Base-by-base conservation (phyloP, 2,329 filamentous ascomycete species). In the Trichoderma endophyticum region DNA sequence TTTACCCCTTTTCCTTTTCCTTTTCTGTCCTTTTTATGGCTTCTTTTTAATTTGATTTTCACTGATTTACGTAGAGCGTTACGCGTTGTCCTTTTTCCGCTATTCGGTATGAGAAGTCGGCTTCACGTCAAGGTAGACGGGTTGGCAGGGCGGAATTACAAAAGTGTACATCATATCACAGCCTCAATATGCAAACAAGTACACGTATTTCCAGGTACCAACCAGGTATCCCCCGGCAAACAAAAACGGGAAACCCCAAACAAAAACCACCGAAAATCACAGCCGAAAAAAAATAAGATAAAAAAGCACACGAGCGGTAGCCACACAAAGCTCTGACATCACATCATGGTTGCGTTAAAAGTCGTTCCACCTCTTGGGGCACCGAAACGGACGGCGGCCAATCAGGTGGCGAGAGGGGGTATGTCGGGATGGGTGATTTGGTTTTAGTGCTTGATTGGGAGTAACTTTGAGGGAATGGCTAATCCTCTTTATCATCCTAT, bases 281-380 rank as follows among this genome's bases (percentile, higher is more conserved):
- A 39, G 36, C 36, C 36, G 15, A 43, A 30, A 63, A 14, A 15
- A 67, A 57, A 18, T 28, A 59, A 39, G 34, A 36, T 6, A 15
- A 39, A 12, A 39, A 30, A 34, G 51, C 48, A 68, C 65, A 59
- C 67, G 26, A 54, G n/a, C 67, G 26, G 51, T n/a, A 39, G 64
- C 28, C 61, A 63, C 43, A 56, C 43, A 51, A 51, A 39, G 43
- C 43, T 51, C n/a, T 51, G 43, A 69, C 56, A 69, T 69, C 66
- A 69, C 66, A 24, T 69, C 66, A 69, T 69, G 66, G 56, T 69
- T 69, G 66, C 66, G 66, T 61, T 34, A 34, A 60, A 69, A 69
- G 57, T 69, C 66, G 66, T 69, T 69, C 66, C 66, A 69, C 66
- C 66, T 48, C 34, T 59, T 32, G 65, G 34, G 24, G 34, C 32